These are phyloP conservation scores for Venturia pyrina DNA, from an alignment of 2,329 filamentous ascomycete genomes.

Conservation along the genomic window DNA sequence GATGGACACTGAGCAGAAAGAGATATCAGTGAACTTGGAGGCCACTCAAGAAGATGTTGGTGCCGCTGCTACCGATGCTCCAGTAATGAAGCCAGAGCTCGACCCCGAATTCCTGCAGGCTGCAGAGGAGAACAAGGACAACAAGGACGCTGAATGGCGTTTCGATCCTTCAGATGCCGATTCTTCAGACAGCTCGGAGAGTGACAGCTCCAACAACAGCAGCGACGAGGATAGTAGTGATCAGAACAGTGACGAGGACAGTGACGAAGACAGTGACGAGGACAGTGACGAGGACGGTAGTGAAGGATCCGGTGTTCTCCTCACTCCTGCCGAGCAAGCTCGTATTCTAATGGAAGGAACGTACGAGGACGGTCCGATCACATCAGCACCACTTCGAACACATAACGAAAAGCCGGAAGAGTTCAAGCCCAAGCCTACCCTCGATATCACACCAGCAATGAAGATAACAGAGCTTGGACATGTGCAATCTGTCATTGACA, in stretches of 20 bases:
- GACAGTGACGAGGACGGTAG: constrained; percentile 26
- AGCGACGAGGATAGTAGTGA: constrained; percentile 23
- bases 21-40: constrained; percentile 10
- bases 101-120: constrained; percentile 35
- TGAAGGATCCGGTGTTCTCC: constrained; percentile 55
- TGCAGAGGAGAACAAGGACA: constrained; percentile 35
- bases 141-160: constrained; percentile 70
- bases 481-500: constrained; percentile 64
- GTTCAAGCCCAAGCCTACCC: constrained; percentile 54
- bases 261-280: constrained; percentile 27
- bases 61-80: background rate
- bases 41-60: background rate
- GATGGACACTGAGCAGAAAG: constrained; percentile 8
- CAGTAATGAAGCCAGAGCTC: constrained; percentile 4
- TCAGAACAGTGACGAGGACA: constrained; percentile 21
- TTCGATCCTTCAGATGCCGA: constrained; percentile 36
- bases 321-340: constrained; percentile 74
- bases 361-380: constrained; percentile 53
- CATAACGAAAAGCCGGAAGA: constrained; percentile 63
- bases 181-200: constrained; percentile 14
- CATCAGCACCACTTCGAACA: constrained; percentile 55
- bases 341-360: constrained; percentile 69
- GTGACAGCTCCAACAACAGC: constrained; percentile 16
- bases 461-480: constrained; percentile 65
- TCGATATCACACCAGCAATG: constrained; percentile 68